Evolutionary conservation across 1,139 yeast species (phyloP).

Genomic region (Kazachstania sp.): DNA sequence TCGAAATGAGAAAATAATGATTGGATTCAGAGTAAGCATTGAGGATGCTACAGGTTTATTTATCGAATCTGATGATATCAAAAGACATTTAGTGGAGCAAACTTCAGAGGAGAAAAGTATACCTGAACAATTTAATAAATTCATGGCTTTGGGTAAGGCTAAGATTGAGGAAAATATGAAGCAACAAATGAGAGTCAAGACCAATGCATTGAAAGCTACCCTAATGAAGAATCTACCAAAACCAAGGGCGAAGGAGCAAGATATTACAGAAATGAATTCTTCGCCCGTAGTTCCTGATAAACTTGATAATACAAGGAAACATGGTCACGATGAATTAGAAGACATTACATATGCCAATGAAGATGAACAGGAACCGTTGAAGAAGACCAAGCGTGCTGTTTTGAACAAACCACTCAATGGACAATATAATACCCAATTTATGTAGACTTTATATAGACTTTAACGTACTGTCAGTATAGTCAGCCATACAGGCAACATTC

Average conservation of each 20-base stretch:
- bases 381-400: conserved; percentile 27
- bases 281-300: neutral
- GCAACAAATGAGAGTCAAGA: neutral
- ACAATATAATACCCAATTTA: neutral
- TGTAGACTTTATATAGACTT: neutral
- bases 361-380: conserved; percentile 14
- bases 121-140: conserved; percentile 17
- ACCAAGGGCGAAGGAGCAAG: neutral
- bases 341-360: neutral
- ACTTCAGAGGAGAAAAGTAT: conserved; percentile 21
- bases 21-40: conserved; percentile 46
- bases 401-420: neutral
- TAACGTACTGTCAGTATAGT: too few relatives aligned
- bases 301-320: neutral
- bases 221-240: neutral
- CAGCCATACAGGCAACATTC: too few relatives aligned
- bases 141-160: conserved; percentile 17
- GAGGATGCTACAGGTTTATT: conserved; percentile 53
- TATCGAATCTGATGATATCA: conserved; percentile 30
- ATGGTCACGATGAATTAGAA: conserved; percentile 7
- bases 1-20: conserved; percentile 39
- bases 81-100: conserved; percentile 15
- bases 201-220: neutral
- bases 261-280: neutral
- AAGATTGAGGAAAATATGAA: neutral